phyloP scores from a whole-genome alignment of 1,284 basidiomycete genomes.

The Trametes pubescens region DNA sequence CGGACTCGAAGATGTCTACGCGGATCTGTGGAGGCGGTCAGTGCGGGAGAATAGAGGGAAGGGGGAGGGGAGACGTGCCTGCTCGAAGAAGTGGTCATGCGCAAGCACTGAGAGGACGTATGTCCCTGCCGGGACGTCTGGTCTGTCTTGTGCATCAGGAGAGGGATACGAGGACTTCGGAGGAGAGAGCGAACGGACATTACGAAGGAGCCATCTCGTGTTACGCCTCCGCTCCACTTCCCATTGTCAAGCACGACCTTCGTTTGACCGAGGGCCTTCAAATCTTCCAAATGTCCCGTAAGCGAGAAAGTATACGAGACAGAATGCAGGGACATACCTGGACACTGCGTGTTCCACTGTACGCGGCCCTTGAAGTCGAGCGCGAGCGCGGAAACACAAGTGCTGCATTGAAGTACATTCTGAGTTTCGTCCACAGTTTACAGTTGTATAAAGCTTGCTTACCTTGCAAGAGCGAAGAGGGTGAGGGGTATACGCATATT shows the following conservation, averaged over 20 bases:
- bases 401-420: conserved; percentile 33
- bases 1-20: conserved; percentile 63
- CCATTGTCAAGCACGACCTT: conserved; percentile 70
- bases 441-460: not conserved
- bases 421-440: no score
- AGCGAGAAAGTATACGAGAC: not conserved
- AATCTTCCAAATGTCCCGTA: conserved; percentile 18
- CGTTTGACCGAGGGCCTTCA: conserved; percentile 62
- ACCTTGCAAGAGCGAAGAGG: conserved; percentile 38
- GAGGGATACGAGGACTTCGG: conserved; percentile 20
- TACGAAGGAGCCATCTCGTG: conserved; percentile 64
- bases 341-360: conserved; percentile 71
- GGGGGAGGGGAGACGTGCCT: conserved; percentile 50
- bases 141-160: conserved; percentile 49
- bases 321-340: conserved; percentile 50
- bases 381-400: conserved; percentile 45
- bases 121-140: conserved; percentile 67
- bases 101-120: conserved; percentile 73
- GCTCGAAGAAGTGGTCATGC: conserved; percentile 73
- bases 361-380: conserved; percentile 67
- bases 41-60: not conserved
- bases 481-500: conserved; percentile 37
- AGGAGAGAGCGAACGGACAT: conserved; percentile 56
- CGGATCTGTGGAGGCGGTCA: conserved; percentile 54
- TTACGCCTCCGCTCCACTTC: conserved; percentile 58